These are phyloP conservation scores for Firmiana major DNA, from an alignment of 345 rosid genomes.

Conservation along the genomic window DNA sequence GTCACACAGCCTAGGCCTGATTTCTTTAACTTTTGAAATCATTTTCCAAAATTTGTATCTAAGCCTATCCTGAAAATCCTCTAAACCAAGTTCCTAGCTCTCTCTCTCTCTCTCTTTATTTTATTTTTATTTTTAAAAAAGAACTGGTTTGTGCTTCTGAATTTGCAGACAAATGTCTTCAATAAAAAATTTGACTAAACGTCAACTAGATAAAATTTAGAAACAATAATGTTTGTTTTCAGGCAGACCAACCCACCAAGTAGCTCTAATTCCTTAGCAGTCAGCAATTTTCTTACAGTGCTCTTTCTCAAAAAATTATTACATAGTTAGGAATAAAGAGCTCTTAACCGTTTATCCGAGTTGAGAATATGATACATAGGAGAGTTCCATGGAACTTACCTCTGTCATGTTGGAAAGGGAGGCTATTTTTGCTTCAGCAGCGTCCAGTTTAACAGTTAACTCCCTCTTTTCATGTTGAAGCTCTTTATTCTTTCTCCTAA, in stretches of 20 bases:
- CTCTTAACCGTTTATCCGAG: neutral
- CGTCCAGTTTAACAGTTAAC: conserved; percentile 68
- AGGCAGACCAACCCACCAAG: neutral
- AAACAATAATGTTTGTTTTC: neutral
- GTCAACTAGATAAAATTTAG: neutral
- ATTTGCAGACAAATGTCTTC: neutral
- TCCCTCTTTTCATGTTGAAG: conserved; percentile 96
- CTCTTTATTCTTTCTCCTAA: conserved; percentile 86
- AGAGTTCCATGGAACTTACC: conserved; percentile 36
- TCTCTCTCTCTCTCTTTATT: no score
- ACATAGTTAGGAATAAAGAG: neutral
- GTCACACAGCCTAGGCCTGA: neutral
- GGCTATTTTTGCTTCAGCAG: conserved; percentile 69
- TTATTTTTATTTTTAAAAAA: no score
- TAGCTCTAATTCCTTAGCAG: neutral
- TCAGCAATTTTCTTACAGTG: neutral
- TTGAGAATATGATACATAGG: neutral
- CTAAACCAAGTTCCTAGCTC: neutral
- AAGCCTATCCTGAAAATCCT: neutral
- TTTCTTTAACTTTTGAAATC: neutral
- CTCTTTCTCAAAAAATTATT: neutral
- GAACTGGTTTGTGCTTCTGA: neutral
- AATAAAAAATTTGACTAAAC: neutral
- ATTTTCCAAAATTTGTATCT: neutral
- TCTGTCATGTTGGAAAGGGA: conserved; percentile 88